Evolutionary conservation across 345 rosid genomes (phyloP), one percentile per base, ranked within the genome.

Genomic region (Gossypium rotundifolium): DNA sequence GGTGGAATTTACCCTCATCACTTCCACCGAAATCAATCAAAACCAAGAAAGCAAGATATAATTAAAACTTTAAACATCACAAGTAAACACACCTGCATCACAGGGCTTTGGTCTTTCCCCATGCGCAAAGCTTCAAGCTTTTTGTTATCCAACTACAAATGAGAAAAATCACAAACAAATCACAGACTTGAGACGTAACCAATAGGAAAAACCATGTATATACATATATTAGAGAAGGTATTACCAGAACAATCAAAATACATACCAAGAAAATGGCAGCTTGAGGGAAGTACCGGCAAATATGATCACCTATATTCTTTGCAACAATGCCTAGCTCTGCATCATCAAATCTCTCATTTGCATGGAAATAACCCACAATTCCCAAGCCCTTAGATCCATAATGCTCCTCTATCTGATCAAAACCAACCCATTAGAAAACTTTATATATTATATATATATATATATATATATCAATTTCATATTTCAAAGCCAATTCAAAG

Each of bases 351-450:
- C 96, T 89, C 87, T 95, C 99, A 64, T 95, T 95, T 11, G 96
- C 99, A 71, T 95, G 97, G 69, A 89, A 95, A 75, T 95, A 93
- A 0, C 99, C 98, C 72, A 93, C 96, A 49, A 95, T 84, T 52
- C 90, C 83, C 55, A 93, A 63, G 44, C 72, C 97, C 97, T 87
- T 81, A n/a, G 91, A 81, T 69, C 80, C 83, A 78, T 83, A 93
- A 74, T 90, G 83, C 84, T 95, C 72, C 72, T 68, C 72, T 16
- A 68, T 53, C 72, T 68, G 40, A 48, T 77, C 65, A 76, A 77
- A 65, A 33, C 63, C 68, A 59, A 72, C 33, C 52, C 14, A 12
- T 57, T 44, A 51, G 17, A 48, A 67, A 13, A 63, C 25, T 22
- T n/a, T 2, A 54, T 33, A 33, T 33, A 33, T 22, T 22, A 12